Evolutionary conservation across 306 rosid genomes (phyloP), one percentile per base, ranked within the genome.

Genomic region (Cicer yamashitae): DNA sequence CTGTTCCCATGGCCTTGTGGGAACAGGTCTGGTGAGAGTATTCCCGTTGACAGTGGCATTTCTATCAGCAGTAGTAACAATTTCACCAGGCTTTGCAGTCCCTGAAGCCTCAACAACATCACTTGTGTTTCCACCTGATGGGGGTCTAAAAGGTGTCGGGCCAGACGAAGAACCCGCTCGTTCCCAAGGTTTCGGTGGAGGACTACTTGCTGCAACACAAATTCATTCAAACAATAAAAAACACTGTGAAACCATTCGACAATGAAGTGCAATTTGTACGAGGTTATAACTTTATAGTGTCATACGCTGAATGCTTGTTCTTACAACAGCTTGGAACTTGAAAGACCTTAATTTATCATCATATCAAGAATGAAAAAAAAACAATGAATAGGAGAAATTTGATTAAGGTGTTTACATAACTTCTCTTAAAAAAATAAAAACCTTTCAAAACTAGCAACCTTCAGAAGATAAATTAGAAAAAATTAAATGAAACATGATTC

Each of bases 141-240:
- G 86, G 12, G 99, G 96, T 73, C 76, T 96, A 71, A 92, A 96
- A 58, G 99, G 99, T 18, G 92, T 89, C 2, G 98, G 90, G 10
- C 98, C 93, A 20, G 97, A 80, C 3, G 99, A 90, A 51, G 87
- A 80, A 78, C 98, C 97, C 12, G 85, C 89, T 59, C 87, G 89
- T 67, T 96, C 98, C 99, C 99, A 96, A 7, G 98, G 99, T 78
- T 96, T 96, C 11, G 90, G 93, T 20, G 98, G 97, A 70, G 96
- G 96, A 83, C 77, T 76, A 80, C 79, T 85, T 46, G 77, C 99
- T 96, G 87, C 88, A 84, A 76, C 70, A 67, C 14, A 52, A 76
- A 41, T 73, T 60, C 10, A 73, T 9, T 68, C 11, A 83, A 30
- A 15, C 70, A 58, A 60, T 38, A n/a, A 64, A 52, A 52, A n/a